Evolutionary conservation across 1,139 yeast species (phyloP), one percentile per base, ranked within the genome.

Genomic region (Protomyces lactucae-debilis): DNA sequence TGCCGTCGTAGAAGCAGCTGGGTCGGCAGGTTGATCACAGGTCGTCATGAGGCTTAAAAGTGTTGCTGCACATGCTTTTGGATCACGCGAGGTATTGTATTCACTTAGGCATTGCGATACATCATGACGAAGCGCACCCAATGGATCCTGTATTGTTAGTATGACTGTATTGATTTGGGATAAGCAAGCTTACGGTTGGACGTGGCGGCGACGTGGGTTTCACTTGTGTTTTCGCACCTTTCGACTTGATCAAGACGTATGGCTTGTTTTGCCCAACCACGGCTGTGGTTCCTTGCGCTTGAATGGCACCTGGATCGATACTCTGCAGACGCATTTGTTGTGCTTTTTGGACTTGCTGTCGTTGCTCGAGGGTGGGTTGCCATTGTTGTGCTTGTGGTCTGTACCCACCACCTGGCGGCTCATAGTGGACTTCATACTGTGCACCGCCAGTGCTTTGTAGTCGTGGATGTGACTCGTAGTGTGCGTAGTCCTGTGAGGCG

Each of bases 41-140:
- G 63, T 52, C 35, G 53, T 23, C 63, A 59, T 59, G 18, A 59
- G 23, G 18, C 56, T 39, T 39, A 59, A 45, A 14, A 59, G 36
- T 2, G 63, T 55, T 8, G 63, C 63, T 39, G 63, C 52, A 43
- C 63, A 59, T 14, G 57, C 63, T 52, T 59, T 59, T n/a, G 54
- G 43, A 59, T 59, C 63, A 43, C 63, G 63, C 28, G 63, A 59
- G 18, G 63, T 59, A 40, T 59, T 59, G 45, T 59, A 59, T 5
- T 59, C 63, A 14, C 40, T 52, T 12, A 59, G 23, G 35, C 63
- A 59, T 28, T 59, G 63, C n/a, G 63, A 52, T 9, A 59, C 63
- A 52, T 59, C 63, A 40, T 52, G 52, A 8, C 57, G 56, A 12
- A 59, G 52, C 28, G 63, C 63, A 5, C 35, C 57, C 16, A 59